Base-by-base conservation (phyloP, 805 yeast species). In the Saccharomyces eubayanus region DNA sequence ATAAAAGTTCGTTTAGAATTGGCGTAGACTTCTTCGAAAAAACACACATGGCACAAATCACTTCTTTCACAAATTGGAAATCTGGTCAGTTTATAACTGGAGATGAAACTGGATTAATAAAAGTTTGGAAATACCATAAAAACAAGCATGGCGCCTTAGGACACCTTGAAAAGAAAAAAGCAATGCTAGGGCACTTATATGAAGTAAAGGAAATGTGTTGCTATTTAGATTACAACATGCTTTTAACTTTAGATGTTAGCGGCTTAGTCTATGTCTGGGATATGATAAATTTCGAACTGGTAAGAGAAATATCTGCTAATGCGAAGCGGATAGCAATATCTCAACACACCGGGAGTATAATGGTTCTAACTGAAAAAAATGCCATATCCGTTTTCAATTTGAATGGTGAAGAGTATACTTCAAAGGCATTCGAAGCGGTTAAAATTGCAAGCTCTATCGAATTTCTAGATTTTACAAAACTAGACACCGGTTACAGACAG, bases 211-310 rank as follows among this genome's bases (percentile, higher is more conserved):
- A 74, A n/a, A 62, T 89, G 28, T 69, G 72, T 41, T 73, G 75
- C 31, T 77, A 84, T 28, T 70, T 75, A 6, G 77, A 81, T 46
- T 84, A 75, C 62, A 82, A 84, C 51, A 65, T 77, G 2, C 72
- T 85, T 9, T 56, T 84, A 11, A 78, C 85, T 55, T 65, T 80
- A 27, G 89, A 85, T 62, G 59, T 52, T 0, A 70, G 65, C 8
- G 92, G 95, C 0, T 65, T 66, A 2, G 79, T 82, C 2, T 75
- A 76, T 20, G 57, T 83, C 3, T 88, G 96, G 92, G 89, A 88
- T 60, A 59, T 82, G 43, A 75, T 82, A 1, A 64, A 83, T 30
- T 74, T 73, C 51, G 76, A 76, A 51, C 74, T 77, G 46, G 76
- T 86, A 2, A 68, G 87, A 53, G 63, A 65, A 41, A 55, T 64